A percentile compares a stretch with the other conserved stretches of the same genome.
phyloP scores from a whole-genome alignment of 2,329 filamentous ascomycete species.

The Arachnopeziza araneosa region DNA sequence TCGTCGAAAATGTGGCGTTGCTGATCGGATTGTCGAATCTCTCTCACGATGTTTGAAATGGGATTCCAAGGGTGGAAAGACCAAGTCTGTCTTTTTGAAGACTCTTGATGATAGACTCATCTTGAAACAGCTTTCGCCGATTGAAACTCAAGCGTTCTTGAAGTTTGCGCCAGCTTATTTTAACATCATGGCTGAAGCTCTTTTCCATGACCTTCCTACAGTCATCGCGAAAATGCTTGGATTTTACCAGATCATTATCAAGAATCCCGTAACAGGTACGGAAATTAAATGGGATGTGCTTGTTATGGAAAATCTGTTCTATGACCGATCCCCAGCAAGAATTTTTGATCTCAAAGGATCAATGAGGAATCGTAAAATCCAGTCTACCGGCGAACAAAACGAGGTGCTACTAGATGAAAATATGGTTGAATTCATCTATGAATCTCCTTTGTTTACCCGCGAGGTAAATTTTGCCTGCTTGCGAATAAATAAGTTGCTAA shows the following conservation, averaged over 20 bases:
- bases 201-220: constrained; percentile 91
- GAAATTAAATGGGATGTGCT: constrained; percentile 94
- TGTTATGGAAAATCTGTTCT: constrained; percentile 97
- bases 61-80: constrained; percentile 97
- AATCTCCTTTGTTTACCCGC: constrained; percentile 88
- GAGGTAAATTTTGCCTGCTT: constrained; percentile 41
- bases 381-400: constrained; percentile 90
- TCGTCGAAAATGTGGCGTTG: constrained; percentile 84
- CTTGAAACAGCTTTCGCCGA: constrained; percentile 69
- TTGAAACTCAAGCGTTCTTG: constrained; percentile 91
- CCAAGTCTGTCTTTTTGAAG: constrained; percentile 94
- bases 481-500: background rate
- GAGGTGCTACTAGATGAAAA: constrained; percentile 97
- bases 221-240: constrained; percentile 99
- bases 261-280: constrained; percentile 83
- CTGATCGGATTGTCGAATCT: constrained; percentile 91
- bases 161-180: constrained; percentile 97
- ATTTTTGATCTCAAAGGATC: constrained; percentile 96
- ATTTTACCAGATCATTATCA: constrained; percentile 96
- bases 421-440: constrained; percentile 98
- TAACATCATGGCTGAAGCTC: constrained; percentile 89
- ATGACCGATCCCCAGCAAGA: constrained; percentile 82
- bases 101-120: constrained; percentile 93
- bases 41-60: constrained; percentile 93
- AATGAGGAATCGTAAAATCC: constrained; percentile 97